phyloP scores from a whole-genome alignment of 441 rosid genomes.

The Populus trichocarpa region DNA sequence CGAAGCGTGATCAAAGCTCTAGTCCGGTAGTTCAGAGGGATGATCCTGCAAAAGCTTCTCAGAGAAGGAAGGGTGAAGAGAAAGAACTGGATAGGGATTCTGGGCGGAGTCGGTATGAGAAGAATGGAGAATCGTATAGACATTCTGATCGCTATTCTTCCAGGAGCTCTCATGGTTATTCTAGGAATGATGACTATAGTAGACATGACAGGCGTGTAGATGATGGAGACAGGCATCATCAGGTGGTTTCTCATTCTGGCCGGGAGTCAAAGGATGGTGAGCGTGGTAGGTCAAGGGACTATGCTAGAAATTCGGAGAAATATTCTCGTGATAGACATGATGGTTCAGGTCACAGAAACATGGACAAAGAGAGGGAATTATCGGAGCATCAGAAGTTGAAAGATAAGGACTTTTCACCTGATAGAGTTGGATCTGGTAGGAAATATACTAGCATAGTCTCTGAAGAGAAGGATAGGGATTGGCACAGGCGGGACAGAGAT shows the following conservation, averaged over 20 bases:
- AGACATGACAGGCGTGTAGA: constrained; percentile 46
- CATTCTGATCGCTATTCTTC: constrained; percentile 49
- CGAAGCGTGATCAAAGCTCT: too few species aligned
- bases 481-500: constrained; percentile 40
- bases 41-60: constrained; percentile 32
- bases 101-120: constrained; percentile 38
- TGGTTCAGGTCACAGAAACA: constrained; percentile 38
- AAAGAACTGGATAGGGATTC: constrained; percentile 47
- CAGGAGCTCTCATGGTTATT: constrained; percentile 47
- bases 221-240: constrained; percentile 36
- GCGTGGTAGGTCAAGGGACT: constrained; percentile 50
- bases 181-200: constrained; percentile 48
- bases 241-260: constrained; percentile 36
- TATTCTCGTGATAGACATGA: constrained; percentile 51
- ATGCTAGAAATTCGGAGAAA: constrained; percentile 41
- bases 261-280: constrained; percentile 47
- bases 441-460: constrained; percentile 34
- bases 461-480: constrained; percentile 50
- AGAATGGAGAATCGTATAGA: constrained; percentile 48
- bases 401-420: constrained; percentile 45
- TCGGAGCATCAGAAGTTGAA: constrained; percentile 33
- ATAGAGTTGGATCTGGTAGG: constrained; percentile 46
- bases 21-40: constrained; percentile 40
- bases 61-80: constrained; percentile 40
- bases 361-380: constrained; percentile 44